Evolutionary conservation across 306 rosid species (phyloP).

Genomic region (Begonia masoniana): DNA sequence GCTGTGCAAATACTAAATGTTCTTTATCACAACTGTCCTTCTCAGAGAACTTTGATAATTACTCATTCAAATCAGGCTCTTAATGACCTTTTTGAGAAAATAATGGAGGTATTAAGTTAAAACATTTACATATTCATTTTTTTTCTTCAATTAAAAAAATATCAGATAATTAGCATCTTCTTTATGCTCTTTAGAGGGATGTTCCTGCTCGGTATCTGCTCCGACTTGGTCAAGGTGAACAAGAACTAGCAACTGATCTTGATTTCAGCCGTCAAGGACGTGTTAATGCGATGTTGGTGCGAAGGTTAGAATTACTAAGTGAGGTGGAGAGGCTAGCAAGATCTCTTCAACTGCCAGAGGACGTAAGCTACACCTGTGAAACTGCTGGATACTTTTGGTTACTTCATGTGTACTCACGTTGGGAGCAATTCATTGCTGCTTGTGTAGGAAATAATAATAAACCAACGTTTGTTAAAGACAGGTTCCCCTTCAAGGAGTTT

Average conservation of each 20-base stretch:
- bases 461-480: slow-evolving; percentile 58
- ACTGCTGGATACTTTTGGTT: slow-evolving; percentile 98
- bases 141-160: not conserved
- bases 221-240: slow-evolving; percentile 99
- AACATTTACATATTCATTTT: slow-evolving; percentile 1
- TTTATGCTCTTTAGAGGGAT: slow-evolving; percentile 53
- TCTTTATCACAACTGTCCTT: slow-evolving; percentile 92
- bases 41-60: slow-evolving; percentile 90
- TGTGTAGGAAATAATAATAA: slow-evolving; percentile 60
- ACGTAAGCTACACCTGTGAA: slow-evolving; percentile 97
- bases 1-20: slow-evolving; percentile 96
- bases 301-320: slow-evolving; percentile 72
- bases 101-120: slow-evolving; percentile 54
- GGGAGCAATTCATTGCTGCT: slow-evolving; percentile 89
- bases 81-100: slow-evolving; percentile 95
- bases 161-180: not conserved
- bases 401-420: slow-evolving; percentile 92
- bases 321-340: slow-evolving; percentile 97
- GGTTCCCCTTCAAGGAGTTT: slow-evolving; percentile 93
- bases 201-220: slow-evolving; percentile 98
- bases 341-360: slow-evolving; percentile 93
- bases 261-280: slow-evolving; percentile 99
- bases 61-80: slow-evolving; percentile 98
- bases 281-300: slow-evolving; percentile 92
- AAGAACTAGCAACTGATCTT: slow-evolving; percentile 96